Conservation (phyloP, 176 grass and related monocot species). For the Paspalum notatum region DNA sequence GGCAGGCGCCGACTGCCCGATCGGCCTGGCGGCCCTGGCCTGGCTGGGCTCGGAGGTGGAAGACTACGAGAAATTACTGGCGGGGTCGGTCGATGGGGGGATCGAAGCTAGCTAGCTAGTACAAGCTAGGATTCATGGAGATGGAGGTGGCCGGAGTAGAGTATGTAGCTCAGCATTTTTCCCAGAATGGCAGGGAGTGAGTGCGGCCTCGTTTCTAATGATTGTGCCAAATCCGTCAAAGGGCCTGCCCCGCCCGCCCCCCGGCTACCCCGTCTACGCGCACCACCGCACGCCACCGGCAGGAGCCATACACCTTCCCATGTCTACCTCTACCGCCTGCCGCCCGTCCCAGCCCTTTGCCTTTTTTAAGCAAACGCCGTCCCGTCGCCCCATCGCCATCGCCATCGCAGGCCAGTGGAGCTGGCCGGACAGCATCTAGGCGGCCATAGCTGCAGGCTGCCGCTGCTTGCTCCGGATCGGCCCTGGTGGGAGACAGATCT, state of each 20-base stretch:
- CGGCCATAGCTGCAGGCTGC: no score
- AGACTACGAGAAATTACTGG: no score
- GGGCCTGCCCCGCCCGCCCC: neutral
- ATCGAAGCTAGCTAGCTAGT: neutral
- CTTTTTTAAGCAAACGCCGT: conserved; percentile 53
- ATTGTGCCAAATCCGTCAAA: conserved; percentile 82
- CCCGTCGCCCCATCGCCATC: no score
- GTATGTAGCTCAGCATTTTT: neutral
- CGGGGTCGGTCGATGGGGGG: neutral
- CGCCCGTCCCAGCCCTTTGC: conserved; percentile 27
- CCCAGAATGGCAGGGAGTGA: conserved; percentile 60
- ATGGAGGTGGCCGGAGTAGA: neutral
- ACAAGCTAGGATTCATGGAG: neutral
- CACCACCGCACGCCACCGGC: neutral
- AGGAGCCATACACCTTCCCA: conserved; percentile 25
- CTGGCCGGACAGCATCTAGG: no score
- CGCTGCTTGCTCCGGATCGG: no score
- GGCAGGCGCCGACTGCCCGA: conserved; percentile 5
- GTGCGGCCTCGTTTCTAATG: conserved; percentile 70
- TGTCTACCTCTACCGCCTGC: conserved; percentile 42
- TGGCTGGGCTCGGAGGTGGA: neutral
- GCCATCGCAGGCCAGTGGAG: no score
- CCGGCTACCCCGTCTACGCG: neutral
- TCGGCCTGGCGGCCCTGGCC: neutral
- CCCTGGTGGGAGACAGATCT: conserved; percentile 45